Evolutionary conservation across 805 yeast genomes (phyloP), one percentile per base, ranked within the genome.

Genomic region (Myxozyma neglecta): DNA sequence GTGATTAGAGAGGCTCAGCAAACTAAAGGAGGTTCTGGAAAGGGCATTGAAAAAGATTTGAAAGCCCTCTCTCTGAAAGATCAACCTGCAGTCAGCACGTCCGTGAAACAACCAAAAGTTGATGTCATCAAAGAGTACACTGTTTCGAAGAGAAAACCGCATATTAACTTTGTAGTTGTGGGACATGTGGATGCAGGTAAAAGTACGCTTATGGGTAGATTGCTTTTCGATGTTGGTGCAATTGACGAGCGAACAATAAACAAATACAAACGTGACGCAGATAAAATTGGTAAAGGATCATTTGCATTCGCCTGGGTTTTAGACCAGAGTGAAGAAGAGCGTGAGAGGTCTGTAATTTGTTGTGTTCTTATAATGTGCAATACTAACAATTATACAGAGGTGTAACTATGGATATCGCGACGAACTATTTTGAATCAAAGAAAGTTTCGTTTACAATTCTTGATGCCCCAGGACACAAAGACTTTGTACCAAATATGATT

Each of bases 121-220:
- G 79, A 84, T 67, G 56, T 85, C 5, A 72, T 69, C 13, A 62
- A 74, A 29, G 82, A 80, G 66, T 64, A 82, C 32, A 56, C 70
- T 3, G 66, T 72, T 9, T 76, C 77, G 65, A 63, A 65, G 6
- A 57, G 66, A 56, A 85, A 85, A 67, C 88, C 89, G 1, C 81
- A 78, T 57, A 75, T 85, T 53, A 82, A 88, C n/a, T 87, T 87
- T 69, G 91, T 88, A 39, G 90, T 89, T 3, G 87, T 89, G 67
- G 68, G 96, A 10, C 96, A 89, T 72, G 93, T 89, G 6, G 96
- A 89, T 73, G 89, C 93, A 0, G 96, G 96, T 14, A 89, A 89
- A 70, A 86, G 91, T 1, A 89, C 96, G 0, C 77, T 89, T 54
- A 83, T 88, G 83, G 96, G 96, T 6, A 74, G 94, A 51, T 72